A percentile compares a stretch with the other conserved stretches of the same genome.
Conservation (phyloP, 257 asterid genomes). For the Solanum commersonii region DNA sequence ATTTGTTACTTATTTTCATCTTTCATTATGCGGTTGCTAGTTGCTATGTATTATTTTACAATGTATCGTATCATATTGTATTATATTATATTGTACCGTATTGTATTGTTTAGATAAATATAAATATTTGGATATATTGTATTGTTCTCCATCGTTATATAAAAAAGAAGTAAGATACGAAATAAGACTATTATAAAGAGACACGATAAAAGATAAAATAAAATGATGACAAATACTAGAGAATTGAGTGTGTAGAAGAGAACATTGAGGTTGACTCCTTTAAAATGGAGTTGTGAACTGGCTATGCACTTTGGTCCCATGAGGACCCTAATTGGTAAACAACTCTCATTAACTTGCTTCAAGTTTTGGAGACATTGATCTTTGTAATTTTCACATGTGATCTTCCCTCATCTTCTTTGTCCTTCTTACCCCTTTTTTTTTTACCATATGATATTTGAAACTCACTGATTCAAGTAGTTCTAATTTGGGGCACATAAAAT, state of each 20-base stretch:
- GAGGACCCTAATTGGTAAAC: constrained; percentile 46
- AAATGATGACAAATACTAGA: constrained; percentile 38
- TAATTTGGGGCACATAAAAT: neutral
- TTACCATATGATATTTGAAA: neutral
- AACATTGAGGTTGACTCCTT: constrained; percentile 61
- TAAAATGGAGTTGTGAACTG: constrained; percentile 36
- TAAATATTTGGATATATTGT: too few species aligned
- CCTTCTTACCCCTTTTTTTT: neutral
- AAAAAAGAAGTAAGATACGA: neutral
- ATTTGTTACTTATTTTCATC: neutral
- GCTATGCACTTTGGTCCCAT: constrained; percentile 51
- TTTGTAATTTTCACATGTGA: constrained; percentile 21
- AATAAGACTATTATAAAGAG: too few species aligned
- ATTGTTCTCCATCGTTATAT: too few species aligned
- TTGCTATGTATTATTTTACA: too few species aligned
- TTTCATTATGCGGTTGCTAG: neutral
- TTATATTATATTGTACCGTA: too few species aligned
- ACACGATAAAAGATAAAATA: neutral
- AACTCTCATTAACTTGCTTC: constrained; percentile 33
- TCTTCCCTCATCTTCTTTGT: neutral
- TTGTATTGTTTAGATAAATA: too few species aligned
- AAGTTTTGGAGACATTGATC: constrained; percentile 15
- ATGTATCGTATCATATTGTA: too few species aligned
- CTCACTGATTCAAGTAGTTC: neutral
- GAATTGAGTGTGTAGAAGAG: constrained; percentile 27